Percentiles rank a stretch among this genome's conserved stretches.
These are phyloP conservation scores for Iberis pinnata DNA, from an alignment of 345 rosid genomes.

Conservation along the genomic window DNA sequence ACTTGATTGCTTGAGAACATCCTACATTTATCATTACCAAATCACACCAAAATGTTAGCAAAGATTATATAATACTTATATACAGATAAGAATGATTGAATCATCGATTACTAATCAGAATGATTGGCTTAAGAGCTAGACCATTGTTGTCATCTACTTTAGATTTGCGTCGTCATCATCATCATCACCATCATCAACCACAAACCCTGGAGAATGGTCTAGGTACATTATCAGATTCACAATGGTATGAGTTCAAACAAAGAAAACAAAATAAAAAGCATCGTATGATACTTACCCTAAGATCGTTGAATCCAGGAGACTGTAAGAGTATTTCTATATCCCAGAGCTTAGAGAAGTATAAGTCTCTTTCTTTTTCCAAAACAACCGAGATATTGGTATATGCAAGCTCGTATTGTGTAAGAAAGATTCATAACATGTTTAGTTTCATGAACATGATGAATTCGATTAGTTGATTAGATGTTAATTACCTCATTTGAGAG, in stretches of 20 bases:
- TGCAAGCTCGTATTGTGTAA: constrained; percentile 39
- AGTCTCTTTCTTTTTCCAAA: constrained; percentile 86
- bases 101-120: too few relatives aligned
- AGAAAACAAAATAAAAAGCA: background rate
- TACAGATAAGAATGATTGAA: too few relatives aligned
- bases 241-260: background rate
- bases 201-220: too few relatives aligned
- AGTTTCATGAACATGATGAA: background rate
- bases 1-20: too few relatives aligned
- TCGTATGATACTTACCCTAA: constrained; percentile 46
- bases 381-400: constrained; percentile 72
- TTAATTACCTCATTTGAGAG: constrained; percentile 73
- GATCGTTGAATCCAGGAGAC: constrained; percentile 53
- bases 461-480: background rate
- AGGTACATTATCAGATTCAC: constrained; percentile 5
- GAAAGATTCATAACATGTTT: background rate
- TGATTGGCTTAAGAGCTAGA: too few relatives aligned
- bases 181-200: too few relatives aligned
- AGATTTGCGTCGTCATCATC: too few relatives aligned
- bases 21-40: too few relatives aligned
- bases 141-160: too few relatives aligned
- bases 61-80: too few relatives aligned
- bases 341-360: constrained; percentile 82
- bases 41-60: too few relatives aligned
- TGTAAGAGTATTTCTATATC: constrained; percentile 83